Evolutionary conservation across 345 rosid species (phyloP).

Genomic region (sweet orange (Citrus sinensis)): DVS_A1.0 CM039161.1:23559001-23559500

Average conservation of each 20-base stretch:
- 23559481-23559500: not conserved
- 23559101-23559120: not conserved
- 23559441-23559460: not conserved
- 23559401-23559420: too few species aligned
- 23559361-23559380: not conserved
- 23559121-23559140: not conserved
- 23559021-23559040: slow-evolving; percentile 12
- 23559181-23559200: not conserved
- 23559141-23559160: not conserved
- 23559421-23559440: not conserved
- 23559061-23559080: not conserved
- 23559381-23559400: not conserved
- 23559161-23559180: not conserved
- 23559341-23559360: not conserved
- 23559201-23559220: not conserved
- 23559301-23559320: not conserved
- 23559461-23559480: not conserved
- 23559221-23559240: not conserved
- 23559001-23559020: slow-evolving; percentile 1
- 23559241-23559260: too few species aligned
- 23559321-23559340: too few species aligned
- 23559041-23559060: slow-evolving; percentile 15
- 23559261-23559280: too few species aligned
- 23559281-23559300: not conserved
- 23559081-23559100: not conserved